Conservation (phyloP, 2,329 filamentous ascomycete species). For the Ophiostoma australiae region DNA sequence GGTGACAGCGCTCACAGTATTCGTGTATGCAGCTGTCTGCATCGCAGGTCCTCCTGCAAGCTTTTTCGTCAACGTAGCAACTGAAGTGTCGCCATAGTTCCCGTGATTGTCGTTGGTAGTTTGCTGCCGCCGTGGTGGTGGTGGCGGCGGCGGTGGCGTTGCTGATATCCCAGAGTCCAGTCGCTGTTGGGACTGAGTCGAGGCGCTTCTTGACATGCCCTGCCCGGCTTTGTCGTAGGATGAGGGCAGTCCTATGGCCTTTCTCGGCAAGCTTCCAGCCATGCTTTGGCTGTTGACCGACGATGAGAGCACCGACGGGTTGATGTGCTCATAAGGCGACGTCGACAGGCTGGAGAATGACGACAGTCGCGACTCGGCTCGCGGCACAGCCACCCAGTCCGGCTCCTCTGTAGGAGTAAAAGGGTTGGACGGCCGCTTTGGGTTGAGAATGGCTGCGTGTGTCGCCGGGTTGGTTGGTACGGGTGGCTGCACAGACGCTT, state of each 20-base stretch:
- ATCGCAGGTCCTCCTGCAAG: not conserved
- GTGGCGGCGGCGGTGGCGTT: not conserved
- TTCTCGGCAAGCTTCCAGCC: not conserved
- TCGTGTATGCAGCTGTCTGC: constrained; percentile 5
- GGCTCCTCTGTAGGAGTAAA: constrained; percentile 69
- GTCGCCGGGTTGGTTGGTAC: constrained; percentile 41
- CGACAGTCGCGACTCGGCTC: constrained; percentile 50
- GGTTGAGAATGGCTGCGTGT: constrained; percentile 62
- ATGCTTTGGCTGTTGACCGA: constrained; percentile 40
- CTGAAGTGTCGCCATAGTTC: not conserved
- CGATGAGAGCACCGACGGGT: constrained; percentile 45
- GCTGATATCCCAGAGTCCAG: constrained; percentile 17
- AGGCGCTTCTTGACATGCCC: constrained; percentile 12
- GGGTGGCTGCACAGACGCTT: constrained; percentile 65
- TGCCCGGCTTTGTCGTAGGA: constrained; percentile 33
- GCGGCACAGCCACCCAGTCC: constrained; percentile 72
- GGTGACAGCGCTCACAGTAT: constrained; percentile 21
- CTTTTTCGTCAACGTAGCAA: not conserved
- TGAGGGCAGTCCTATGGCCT: constrained; percentile 8
- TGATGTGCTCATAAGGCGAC: constrained; percentile 56
- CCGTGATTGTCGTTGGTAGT: not conserved
- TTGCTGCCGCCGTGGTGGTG: constrained; percentile 12
- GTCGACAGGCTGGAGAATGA: constrained; percentile 54
- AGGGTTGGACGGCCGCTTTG: constrained; percentile 71
- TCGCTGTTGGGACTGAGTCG: not conserved